Evolutionary conservation across 352 stramenopile species (phyloP), one percentile per base, ranked within the genome.

Genomic region (Pythium volutum): DNA sequence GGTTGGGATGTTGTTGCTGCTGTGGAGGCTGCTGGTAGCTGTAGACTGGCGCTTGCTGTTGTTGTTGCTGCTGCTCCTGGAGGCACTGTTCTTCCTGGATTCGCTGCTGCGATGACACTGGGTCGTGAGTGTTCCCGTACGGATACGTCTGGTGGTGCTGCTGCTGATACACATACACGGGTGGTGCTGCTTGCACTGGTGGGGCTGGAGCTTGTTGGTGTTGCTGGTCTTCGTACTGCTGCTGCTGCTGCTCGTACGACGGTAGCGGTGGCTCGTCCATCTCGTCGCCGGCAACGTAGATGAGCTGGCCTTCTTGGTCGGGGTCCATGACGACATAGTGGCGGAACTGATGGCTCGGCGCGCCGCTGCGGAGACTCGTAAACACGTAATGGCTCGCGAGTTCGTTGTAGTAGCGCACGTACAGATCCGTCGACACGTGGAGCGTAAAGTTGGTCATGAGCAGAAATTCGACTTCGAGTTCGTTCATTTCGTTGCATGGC

Each of bases 391-490:
- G 84, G 54, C 89, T 95, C 48, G 76, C 75, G 20, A 97, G 73
- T 62, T 97, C 84, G 65, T 90, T 88, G 74, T 96, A 96, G 75
- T 98, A 98, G n/a, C 82, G 86, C 38, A 78, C 72, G 77, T 95
- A 98, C 45, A 81, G 87, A 27, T 96, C 86, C 29, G 76, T 79
- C n/a, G 75, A 82, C 3, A 99, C 97, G 76, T 98, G 89, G 11
- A 99, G 82, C 55, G 85, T 97, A 62, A 99, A 99, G 77, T 99
- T 98, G 65, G 99, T 97, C 26, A 97, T 74, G 55, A 99, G 97
- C 47, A 99, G 71, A 69, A 99, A 99, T 70, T 99, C 96, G 38
- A 99, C 88, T 70, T 99, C 97, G 10, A 99, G 83, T 50, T 94
- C 87, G 79, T 99, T 99, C 85, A 99, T 98, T 80, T 98, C 93